These are phyloP conservation scores for Hirschioporus abietinus DNA, from an alignment of 768 basidiomycete genomes.

Conservation along the genomic window DNA sequence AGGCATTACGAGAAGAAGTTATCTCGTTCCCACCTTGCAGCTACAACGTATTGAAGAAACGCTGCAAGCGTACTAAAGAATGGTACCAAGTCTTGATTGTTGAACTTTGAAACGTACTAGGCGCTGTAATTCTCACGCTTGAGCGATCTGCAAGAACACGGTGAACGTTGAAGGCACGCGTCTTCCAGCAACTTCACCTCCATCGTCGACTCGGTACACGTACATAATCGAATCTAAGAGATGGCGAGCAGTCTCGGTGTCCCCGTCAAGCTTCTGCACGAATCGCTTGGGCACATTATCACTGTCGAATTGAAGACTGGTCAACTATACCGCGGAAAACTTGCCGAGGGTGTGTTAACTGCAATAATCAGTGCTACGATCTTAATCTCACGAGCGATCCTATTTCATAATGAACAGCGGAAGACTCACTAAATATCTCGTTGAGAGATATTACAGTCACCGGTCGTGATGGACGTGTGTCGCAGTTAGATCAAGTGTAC, in stretches of 20 bases:
- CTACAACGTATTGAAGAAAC: neutral
- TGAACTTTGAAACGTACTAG: too few relatives aligned
- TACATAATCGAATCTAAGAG: neutral
- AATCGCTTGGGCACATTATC: conserved; percentile 92
- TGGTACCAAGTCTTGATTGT: too few relatives aligned
- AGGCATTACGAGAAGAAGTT: neutral
- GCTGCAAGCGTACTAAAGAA: neutral
- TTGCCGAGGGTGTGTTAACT: conserved; percentile 78
- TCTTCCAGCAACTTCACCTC: neutral
- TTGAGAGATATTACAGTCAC: conserved; percentile 96
- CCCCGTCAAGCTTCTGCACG: conserved; percentile 94
- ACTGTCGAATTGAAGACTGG: conserved; percentile 99
- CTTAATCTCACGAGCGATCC: conserved; percentile 1
- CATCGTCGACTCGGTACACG: neutral
- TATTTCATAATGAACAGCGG: conserved; percentile 53
- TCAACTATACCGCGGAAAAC: conserved; percentile 93
- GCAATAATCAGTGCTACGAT: conserved; percentile 3
- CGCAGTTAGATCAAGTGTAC: conserved; percentile 98
- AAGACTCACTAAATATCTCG: conserved; percentile 97
- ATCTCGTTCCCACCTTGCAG: neutral
- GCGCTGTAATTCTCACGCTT: neutral
- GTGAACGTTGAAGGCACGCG: too few relatives aligned
- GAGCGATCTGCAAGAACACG: neutral
- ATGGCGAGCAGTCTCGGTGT: conserved; percentile 65
- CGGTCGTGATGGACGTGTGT: conserved; percentile 95